A percentile compares a stretch with the other conserved stretches of the same genome.
These are phyloP conservation scores for Leccinellum rugosiceps DNA, from an alignment of 768 basidiomycete species.

Conservation along the genomic window DNA sequence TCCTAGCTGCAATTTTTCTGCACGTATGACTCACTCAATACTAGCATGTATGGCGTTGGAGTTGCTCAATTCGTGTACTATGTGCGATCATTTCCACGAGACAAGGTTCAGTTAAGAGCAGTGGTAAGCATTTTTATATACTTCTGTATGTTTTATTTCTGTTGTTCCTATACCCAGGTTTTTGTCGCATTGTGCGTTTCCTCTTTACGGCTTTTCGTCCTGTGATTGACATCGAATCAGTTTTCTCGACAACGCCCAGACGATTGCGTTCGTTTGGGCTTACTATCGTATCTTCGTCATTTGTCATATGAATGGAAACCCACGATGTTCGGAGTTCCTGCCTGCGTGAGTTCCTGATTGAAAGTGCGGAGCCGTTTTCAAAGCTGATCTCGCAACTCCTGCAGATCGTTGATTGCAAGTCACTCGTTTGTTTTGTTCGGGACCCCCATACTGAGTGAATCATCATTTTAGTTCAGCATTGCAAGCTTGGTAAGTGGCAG, in stretches of 20 bases:
- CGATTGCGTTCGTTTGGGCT: background rate
- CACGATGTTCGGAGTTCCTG: background rate
- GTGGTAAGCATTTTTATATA: constrained; percentile 9
- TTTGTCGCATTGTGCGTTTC: constrained; percentile 9
- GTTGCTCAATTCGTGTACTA: constrained; percentile 7
- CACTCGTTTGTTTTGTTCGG: background rate
- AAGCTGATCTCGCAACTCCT: background rate
- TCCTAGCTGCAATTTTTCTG: background rate
- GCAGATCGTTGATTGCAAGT: constrained; percentile 8
- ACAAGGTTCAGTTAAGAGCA: constrained; percentile 6
- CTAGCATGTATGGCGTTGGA: background rate
- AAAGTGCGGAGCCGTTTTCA: background rate
- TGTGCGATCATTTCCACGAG: constrained; percentile 14
- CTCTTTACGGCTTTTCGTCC: too few species aligned
- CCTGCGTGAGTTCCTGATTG: constrained; percentile 4
- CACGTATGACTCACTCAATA: background rate
- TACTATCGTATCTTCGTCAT: constrained; percentile 4
- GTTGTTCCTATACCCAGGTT: constrained; percentile 1
- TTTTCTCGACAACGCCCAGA: constrained; percentile 6
- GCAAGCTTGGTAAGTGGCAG: constrained; percentile 3
- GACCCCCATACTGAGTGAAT: background rate
- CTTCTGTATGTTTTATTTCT: background rate
- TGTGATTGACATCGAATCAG: constrained; percentile 6
- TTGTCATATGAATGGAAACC: constrained; percentile 5
- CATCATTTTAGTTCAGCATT: background rate